Evolutionary conservation across 2,329 filamentous ascomycete genomes (phyloP).

Genomic region (Aspergillus fumigatiaffinis): DNA sequence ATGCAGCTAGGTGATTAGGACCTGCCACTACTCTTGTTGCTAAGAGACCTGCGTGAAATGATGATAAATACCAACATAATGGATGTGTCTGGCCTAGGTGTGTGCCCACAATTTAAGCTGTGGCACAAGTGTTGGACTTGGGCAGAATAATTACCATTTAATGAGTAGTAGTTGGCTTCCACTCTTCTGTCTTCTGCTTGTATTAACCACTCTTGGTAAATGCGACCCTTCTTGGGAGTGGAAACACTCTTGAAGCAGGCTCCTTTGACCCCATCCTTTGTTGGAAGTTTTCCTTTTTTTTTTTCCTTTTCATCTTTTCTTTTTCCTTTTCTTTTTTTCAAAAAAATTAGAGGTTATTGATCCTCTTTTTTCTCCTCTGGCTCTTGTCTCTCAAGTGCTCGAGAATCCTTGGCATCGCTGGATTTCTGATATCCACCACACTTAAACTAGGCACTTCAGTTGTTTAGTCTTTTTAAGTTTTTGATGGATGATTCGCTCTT

Average conservation of each 20-base stretch:
- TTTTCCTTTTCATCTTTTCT: too few relatives aligned
- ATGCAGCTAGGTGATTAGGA: constrained; percentile 14
- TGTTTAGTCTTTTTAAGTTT: constrained; percentile 12
- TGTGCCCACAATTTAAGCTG: constrained; percentile 7
- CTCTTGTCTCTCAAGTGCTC: not conserved
- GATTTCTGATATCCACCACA: constrained; percentile 4
- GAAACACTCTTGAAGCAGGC: not conserved
- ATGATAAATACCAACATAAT: not conserved
- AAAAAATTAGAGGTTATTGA: not conserved
- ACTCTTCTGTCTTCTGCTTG: constrained; percentile 1
- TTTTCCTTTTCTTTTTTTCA: not conserved
- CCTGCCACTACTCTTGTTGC: constrained; percentile 1
- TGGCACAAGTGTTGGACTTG: constrained; percentile 13
- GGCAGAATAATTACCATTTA: not conserved
- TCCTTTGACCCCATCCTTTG: not conserved
- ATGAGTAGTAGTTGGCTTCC: not conserved
- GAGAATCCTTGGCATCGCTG: constrained; percentile 5
- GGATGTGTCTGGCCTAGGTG: constrained; percentile 1
- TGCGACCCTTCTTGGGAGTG: not conserved
- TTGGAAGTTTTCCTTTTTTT: not conserved
- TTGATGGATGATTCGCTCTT: not conserved
- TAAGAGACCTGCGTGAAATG: not conserved
- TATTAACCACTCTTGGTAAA: constrained; percentile 3
- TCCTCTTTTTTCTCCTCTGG: not conserved
- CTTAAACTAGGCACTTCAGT: not conserved